Evolutionary conservation across 805 yeast species (phyloP).

Genomic region (Hanseniaspora guilliermondii): DNA sequence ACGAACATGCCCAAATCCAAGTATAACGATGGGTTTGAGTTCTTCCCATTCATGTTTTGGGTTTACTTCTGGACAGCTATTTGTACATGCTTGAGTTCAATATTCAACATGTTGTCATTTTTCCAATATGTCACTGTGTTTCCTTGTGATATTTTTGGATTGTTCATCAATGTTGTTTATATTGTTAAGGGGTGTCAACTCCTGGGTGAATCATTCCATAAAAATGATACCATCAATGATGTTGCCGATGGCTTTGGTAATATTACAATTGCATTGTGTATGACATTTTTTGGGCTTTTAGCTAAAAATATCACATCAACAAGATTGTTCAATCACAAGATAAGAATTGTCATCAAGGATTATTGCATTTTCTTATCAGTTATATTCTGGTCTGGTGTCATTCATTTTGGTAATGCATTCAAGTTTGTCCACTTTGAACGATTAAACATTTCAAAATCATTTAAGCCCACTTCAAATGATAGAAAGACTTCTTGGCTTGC

Average conservation of each 20-base stretch:
- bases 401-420: conserved; percentile 78
- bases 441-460: conserved; percentile 61
- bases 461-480: conserved; percentile 48
- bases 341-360: conserved; percentile 66
- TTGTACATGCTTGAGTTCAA: conserved; percentile 61
- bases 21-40: conserved; percentile 32
- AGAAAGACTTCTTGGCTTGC: conserved; percentile 30
- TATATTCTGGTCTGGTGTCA: conserved; percentile 81
- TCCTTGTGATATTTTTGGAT: conserved; percentile 87
- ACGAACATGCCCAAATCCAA: conserved; percentile 16
- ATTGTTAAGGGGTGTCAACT: conserved; percentile 85
- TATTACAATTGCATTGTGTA: conserved; percentile 58
- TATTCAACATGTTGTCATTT: conserved; percentile 53
- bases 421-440: conserved; percentile 42
- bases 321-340: conserved; percentile 44
- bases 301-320: conserved; percentile 42
- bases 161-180: conserved; percentile 78
- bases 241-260: conserved; percentile 55
- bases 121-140: conserved; percentile 63
- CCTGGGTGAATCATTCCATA: conserved; percentile 52
- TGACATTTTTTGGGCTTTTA: conserved; percentile 65
- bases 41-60: conserved; percentile 94
- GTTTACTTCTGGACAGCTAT: conserved; percentile 81
- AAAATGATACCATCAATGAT: conserved; percentile 25
- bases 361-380: conserved; percentile 77